A percentile compares a stretch with the other conserved stretches of the same genome.
phyloP scores from a whole-genome alignment of 1,284 basidiomycete species.

The Schizophyllum commune region DNA sequence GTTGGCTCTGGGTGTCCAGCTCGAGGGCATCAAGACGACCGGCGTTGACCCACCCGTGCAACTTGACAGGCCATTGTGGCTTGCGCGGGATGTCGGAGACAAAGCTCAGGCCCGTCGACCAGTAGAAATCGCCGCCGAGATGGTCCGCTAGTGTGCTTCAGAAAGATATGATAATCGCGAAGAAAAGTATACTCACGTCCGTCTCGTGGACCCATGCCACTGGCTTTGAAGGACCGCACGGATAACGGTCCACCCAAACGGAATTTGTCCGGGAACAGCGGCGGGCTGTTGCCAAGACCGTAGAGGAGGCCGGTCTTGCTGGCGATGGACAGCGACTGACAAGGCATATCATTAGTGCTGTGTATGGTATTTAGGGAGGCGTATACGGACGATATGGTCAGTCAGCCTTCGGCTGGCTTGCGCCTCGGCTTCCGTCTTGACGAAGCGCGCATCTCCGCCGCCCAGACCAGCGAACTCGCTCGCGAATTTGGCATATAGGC shows the following conservation, averaged over 20 bases:
- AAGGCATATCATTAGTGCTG: constrained; percentile 1
- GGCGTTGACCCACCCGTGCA: constrained; percentile 81
- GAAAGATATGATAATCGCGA: neutral
- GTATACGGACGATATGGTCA: constrained; percentile 45
- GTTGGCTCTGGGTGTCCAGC: neutral
- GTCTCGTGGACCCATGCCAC: constrained; percentile 81
- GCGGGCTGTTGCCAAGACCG: constrained; percentile 34
- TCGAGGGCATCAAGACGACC: constrained; percentile 68
- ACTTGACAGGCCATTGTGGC: constrained; percentile 83
- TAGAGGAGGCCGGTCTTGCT: constrained; percentile 58
- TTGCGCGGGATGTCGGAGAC: constrained; percentile 76
- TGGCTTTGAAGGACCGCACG: constrained; percentile 80
- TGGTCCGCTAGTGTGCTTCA: constrained; percentile 49
- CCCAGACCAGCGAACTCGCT: constrained; percentile 73
- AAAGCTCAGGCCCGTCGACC: constrained; percentile 76
- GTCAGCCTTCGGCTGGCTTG: constrained; percentile 56
- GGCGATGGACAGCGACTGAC: constrained; percentile 57
- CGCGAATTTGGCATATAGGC: constrained; percentile 53
- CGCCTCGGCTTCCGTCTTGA: constrained; percentile 65
- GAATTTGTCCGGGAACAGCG: constrained; percentile 79
- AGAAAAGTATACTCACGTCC: constrained; percentile 41
- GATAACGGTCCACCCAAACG: constrained; percentile 93
- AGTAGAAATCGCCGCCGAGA: constrained; percentile 85
- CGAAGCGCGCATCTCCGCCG: constrained; percentile 64
- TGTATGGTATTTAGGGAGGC: neutral